Evolutionary conservation across 2,329 filamentous ascomycete genomes (phyloP).

Genomic region (Ceratocystis huliohia): DNA sequence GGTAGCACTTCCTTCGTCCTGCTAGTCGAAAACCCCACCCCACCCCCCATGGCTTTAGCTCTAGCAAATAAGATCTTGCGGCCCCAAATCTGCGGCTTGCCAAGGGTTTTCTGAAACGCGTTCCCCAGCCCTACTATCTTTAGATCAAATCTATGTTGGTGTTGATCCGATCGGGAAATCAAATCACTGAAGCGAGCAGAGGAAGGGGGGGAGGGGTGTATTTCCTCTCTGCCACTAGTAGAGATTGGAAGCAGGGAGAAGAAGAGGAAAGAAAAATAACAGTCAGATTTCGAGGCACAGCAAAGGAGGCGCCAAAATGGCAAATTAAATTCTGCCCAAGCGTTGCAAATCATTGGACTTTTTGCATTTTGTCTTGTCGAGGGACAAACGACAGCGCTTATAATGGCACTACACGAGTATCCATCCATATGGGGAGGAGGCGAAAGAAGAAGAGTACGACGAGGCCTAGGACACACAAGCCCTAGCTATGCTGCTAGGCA

Average conservation of each 20-base stretch:
- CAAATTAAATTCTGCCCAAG: slow-evolving; percentile 1
- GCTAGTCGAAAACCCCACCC: neutral
- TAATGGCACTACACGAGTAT: too few species aligned
- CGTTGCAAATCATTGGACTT: slow-evolving; percentile 7
- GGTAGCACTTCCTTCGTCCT: neutral
- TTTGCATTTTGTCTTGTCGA: neutral
- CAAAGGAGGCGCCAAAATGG: slow-evolving; percentile 3
- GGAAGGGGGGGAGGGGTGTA: neutral
- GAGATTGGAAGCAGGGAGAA: neutral
- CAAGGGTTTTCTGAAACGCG: slow-evolving; percentile 1
- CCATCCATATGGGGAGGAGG: too few species aligned
- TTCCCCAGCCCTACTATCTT: slow-evolving; percentile 8
- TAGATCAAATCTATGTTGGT: neutral
- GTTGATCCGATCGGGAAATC: slow-evolving; percentile 9
- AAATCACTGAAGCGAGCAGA: neutral
- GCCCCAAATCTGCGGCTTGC: slow-evolving; percentile 1
- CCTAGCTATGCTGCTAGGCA: too few species aligned
- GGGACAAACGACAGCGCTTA: neutral
- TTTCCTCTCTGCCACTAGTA: neutral
- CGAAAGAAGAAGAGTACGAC: too few species aligned
- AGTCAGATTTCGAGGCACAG: neutral
- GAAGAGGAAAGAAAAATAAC: neutral
- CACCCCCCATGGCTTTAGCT: neutral
- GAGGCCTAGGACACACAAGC: too few species aligned
- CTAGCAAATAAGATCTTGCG: neutral